Evolutionary conservation across 768 basidiomycete genomes (phyloP), one percentile per base, ranked within the genome.

Genomic region (Hemileccinum impolitum): DNA sequence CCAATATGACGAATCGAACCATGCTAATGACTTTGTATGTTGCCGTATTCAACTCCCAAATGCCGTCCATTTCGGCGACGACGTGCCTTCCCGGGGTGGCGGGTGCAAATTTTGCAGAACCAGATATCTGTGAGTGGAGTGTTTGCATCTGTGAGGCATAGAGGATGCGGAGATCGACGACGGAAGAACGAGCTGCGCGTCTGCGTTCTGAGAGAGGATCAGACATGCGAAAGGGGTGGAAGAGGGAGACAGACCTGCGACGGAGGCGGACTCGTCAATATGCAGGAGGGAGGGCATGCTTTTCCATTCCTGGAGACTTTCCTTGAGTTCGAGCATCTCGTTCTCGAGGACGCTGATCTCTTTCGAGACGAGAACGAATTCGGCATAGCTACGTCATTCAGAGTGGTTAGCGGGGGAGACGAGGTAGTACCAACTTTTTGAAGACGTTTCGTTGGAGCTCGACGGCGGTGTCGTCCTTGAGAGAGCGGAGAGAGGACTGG

Each of bases 311-410:
- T 89, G 85, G 4, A 98, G 76, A 6, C 88, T 80, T 47, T 94
- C 92, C 67, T 96, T 97, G 65, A 99, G 81, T 62, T 98, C 94
- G 26, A 97, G 79, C 87, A 98, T 90, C 67, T 97, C 94, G 62
- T 94, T 94, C 73, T 99, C 96, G 23, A 99, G 80, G 1, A 90
- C 86, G 23, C 89, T 86, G 46, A 99, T 95, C 70, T 98, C 96
- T 64, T 98, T 98, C 4, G 96, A 96, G 18, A 99, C 90, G 47
- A 87, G 77, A 23, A 99, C 90, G 64, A 98, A 98, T 65, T 98
- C 93, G 39, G 94, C 90, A 63, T 98, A 98, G 70, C 95, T 98
- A 60, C 15, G 48, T 59, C 38, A 48, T n/a, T n/a, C n/a, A n/a
- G n/a, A n/a, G n/a, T 36, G 21, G 38, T 60, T 51, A 70, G 43